A percentile compares a stretch with the other conserved stretches of the same genome.
Conservation (phyloP, 2,329 filamentous ascomycete species). For the Cercospora citrullina region DNA sequence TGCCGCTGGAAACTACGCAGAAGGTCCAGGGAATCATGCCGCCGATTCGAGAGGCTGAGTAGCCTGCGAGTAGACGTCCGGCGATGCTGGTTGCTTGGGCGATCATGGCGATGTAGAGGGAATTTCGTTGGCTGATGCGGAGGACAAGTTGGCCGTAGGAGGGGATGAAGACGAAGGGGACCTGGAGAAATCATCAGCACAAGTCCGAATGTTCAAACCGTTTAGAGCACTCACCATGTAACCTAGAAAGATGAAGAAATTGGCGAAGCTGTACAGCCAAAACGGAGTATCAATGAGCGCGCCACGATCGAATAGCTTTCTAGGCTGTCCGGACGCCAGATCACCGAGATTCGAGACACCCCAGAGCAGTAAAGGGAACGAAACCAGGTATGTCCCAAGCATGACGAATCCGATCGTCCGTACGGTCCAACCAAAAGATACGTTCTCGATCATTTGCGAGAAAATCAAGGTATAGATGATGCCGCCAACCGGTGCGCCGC, state of each 20-base stretch:
- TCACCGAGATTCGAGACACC: conserved; percentile 36
- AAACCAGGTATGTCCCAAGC: conserved; percentile 44
- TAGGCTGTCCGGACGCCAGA: conserved; percentile 29
- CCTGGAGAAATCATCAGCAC: too few relatives aligned
- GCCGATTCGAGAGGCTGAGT: conserved; percentile 53
- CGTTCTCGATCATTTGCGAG: conserved; percentile 54
- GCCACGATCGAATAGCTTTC: conserved; percentile 42
- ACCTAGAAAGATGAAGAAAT: conserved; percentile 36
- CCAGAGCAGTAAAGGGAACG: conserved; percentile 42
- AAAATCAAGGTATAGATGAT: conserved; percentile 58
- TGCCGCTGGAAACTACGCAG: conserved; percentile 47
- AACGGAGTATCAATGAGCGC: conserved; percentile 46
- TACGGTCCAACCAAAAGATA: conserved; percentile 66
- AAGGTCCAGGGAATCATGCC: conserved; percentile 57
- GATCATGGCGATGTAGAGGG: conserved; percentile 58
- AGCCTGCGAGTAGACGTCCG: conserved; percentile 53
- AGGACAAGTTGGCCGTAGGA: conserved; percentile 40
- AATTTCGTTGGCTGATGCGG: conserved; percentile 49
- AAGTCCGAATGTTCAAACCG: too few relatives aligned
- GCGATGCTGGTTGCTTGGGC: conserved; percentile 58
- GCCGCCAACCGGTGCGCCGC: conserved; percentile 62
- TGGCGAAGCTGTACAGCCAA: conserved; percentile 38
- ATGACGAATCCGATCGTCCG: conserved; percentile 62
- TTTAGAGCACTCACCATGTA: too few relatives aligned
- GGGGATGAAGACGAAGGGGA: conserved; percentile 48